Conservation (phyloP, 1,284 basidiomycete species). For the Tremellales sp. region DNA sequence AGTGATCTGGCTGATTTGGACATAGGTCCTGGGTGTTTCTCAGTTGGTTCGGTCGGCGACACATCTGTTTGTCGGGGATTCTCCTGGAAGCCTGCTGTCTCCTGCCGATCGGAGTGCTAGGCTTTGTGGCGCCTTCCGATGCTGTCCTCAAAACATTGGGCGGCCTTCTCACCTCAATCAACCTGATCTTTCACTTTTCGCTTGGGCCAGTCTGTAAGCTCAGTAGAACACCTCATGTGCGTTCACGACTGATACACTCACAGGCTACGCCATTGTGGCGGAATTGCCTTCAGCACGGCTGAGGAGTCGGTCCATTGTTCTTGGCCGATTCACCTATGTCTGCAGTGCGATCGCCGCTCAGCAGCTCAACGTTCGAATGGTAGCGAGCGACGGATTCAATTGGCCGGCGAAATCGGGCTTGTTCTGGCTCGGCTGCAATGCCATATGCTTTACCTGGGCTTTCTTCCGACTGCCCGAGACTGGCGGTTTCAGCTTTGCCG, state of each 20-base stretch:
- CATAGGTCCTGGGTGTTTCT: constrained; percentile 11
- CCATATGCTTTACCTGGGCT: constrained; percentile 8
- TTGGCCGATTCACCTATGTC: constrained; percentile 7
- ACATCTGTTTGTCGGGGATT: constrained; percentile 23
- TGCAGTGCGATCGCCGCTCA: constrained; percentile 9
- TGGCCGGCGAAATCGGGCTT: constrained; percentile 20
- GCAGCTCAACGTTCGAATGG: constrained; percentile 16
- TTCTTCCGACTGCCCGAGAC: constrained; percentile 44
- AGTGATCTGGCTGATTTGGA: constrained; percentile 12
- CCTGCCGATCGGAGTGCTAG: constrained; percentile 9
- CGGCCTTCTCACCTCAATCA: constrained; percentile 14
- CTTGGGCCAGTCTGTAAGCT: constrained; percentile 24
- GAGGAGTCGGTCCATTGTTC: constrained; percentile 8
- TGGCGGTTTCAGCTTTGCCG: constrained; percentile 23
- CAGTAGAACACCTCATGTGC: background rate
- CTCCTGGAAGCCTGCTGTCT: constrained; percentile 4
- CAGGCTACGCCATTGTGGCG: constrained; percentile 14
- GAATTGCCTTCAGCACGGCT: constrained; percentile 15
- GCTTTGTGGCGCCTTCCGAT: constrained; percentile 1
- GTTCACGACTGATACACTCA: too few relatives aligned
- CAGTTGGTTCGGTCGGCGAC: constrained; percentile 13
- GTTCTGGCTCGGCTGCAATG: constrained; percentile 37
- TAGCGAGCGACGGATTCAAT: constrained; percentile 8
- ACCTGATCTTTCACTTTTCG: constrained; percentile 18
- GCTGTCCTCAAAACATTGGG: constrained; percentile 5